Percentiles rank a stretch among this genome's conserved stretches.
Conservation (phyloP, 352 stramenopile species). For the Hyaloperonospora arabidopsidis region DNA sequence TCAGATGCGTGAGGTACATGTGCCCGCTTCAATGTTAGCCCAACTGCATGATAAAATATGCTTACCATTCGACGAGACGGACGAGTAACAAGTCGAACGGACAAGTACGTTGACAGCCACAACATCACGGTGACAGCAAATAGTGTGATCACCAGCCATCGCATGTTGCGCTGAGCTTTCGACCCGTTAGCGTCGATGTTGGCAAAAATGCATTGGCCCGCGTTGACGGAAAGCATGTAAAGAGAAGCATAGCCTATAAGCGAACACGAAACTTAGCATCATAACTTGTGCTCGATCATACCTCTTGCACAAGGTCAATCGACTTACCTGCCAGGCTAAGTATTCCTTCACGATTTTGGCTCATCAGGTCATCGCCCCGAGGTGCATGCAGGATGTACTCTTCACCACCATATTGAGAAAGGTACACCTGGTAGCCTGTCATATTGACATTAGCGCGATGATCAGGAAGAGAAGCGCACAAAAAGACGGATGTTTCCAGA, state of each 20-base stretch:
- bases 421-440: conserved; percentile 76
- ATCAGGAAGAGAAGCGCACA: conserved; percentile 1
- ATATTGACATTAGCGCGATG: conserved; percentile 4
- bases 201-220: conserved; percentile 57
- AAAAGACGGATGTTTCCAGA: background rate
- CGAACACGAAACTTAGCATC: background rate
- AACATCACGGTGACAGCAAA: conserved; percentile 36
- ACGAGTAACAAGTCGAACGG: conserved; percentile 40
- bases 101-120: conserved; percentile 53
- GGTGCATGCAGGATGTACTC: conserved; percentile 70
- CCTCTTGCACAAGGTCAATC: background rate
- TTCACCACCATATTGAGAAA: conserved; percentile 62
- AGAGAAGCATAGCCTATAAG: conserved; percentile 84
- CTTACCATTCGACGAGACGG: conserved; percentile 70
- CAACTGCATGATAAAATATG: background rate
- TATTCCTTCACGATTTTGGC: conserved; percentile 93
- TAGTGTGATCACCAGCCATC: conserved; percentile 45
- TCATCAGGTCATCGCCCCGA: conserved; percentile 75
- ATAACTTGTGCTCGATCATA: background rate
- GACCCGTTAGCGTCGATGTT: conserved; percentile 52
- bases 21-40: background rate
- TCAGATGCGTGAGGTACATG: conserved; percentile 1
- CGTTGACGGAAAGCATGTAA: conserved; percentile 70
- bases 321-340: conserved; percentile 74
- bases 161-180: conserved; percentile 55